phyloP scores from a whole-genome alignment of 2,329 filamentous ascomycete genomes.

The Trichoderma afroharzianum region DNA sequence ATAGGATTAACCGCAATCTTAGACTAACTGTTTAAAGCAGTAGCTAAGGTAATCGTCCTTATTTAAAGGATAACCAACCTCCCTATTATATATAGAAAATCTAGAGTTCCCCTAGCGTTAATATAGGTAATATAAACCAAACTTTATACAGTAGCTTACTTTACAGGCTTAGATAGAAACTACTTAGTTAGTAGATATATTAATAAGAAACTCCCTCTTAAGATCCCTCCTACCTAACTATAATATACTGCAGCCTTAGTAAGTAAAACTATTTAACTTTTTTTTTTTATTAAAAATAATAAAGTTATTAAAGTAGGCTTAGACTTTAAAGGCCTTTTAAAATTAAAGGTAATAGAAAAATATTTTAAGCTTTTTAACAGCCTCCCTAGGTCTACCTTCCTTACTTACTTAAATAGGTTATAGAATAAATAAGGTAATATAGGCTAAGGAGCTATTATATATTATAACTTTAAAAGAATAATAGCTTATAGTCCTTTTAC shows the following conservation, averaged over 20 bases:
- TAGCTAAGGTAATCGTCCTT: not conserved
- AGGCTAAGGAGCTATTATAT: no score
- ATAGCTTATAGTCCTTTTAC: not conserved
- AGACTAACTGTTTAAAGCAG: not conserved
- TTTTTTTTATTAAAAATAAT: not conserved
- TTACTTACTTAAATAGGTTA: no score
- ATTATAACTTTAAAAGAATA: no score
- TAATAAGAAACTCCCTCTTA: no score
- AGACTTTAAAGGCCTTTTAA: not conserved
- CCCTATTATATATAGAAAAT: not conserved
- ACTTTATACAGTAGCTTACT: no score
- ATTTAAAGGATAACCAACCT: not conserved
- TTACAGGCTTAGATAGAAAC: no score
- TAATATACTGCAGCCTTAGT: not conserved
- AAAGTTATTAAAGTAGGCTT: rapidly evolving
- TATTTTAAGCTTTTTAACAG: not conserved
- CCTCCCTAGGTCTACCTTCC: not conserved
- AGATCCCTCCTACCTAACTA: not conserved
- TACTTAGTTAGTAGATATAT: no score
- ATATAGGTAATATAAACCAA: no score
- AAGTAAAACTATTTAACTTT: not conserved
- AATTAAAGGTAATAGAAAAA: not conserved
- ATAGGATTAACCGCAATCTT: not conserved
- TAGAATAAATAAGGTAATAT: no score
- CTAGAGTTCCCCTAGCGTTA: not conserved